Base-by-base conservation (phyloP, 441 rosid species). In the Kokia cookei region DNA sequence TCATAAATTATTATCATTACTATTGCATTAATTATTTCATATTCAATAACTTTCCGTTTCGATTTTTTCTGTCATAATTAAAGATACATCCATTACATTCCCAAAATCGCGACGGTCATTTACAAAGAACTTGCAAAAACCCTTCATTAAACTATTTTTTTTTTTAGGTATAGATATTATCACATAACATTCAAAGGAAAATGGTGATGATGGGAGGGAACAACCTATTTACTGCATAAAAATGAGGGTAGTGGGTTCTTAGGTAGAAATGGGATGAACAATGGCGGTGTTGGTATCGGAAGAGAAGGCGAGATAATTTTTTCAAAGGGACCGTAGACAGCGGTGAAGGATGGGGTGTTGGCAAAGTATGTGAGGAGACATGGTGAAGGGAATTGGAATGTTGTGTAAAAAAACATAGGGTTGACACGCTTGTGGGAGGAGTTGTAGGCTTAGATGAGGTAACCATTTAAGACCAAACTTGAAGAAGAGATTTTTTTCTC, bases 301-400 rank as follows among this genome's bases (percentile, higher is more conserved):
- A 79, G 63, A 15, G 85, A 69, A 32, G 82, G 79, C 17, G 71
- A 78, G 13, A 26, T 79, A 13, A 74, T 40, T 71, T 73, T 90
- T 71, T 91, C 92, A 89, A 94, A 91, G 82, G 93, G 98, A 35
- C 94, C 95, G 1, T 94, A 95, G 96, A 94, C 97, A 27, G 88
- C 89, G 5, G 87, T 84, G 0, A 97, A 90, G 85, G 97, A 91
- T 60, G 86, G 84, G 5, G 76, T 87, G 47, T 80, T 90, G 67
- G 78, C 83, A n/a, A 94, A 84, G 19, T 87, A 94, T 74, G 97
- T 90, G 74, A 83, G 84, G 77, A 87, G 80, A 17, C 85, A 92
- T 68, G 98, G 98, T 11, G 97, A 88, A 80, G 97, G 98, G 42
- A 94, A 94, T 62, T 94, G 98, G 97, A 92, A 94, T 68, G 89